phyloP scores from a whole-genome alignment of 108 stramenopile species.

The Cylindrotheca closterium region DNA sequence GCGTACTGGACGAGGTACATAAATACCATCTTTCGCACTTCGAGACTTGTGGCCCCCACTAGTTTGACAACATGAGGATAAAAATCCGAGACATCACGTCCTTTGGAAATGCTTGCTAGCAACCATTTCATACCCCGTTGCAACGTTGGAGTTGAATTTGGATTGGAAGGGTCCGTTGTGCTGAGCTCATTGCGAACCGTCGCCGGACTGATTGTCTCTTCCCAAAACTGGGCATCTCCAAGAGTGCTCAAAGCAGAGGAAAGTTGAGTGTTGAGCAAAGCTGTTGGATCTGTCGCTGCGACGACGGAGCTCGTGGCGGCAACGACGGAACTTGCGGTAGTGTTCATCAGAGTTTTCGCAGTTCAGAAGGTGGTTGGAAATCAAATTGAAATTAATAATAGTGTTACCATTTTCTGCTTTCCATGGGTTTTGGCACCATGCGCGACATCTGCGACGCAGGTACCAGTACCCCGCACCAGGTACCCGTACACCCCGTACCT shows the following conservation, averaged over 20 bases:
- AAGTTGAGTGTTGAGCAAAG: slow-evolving; percentile 49
- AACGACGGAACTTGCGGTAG: not conserved
- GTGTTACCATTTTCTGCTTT: too few species aligned
- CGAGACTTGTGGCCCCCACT: slow-evolving; percentile 86
- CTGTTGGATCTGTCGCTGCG: slow-evolving; percentile 40
- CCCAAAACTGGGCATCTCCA: slow-evolving; percentile 94
- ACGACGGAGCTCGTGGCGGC: not conserved
- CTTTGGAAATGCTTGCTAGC: slow-evolving; percentile 95
- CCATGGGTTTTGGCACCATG: too few species aligned
- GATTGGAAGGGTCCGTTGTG: slow-evolving; percentile 70
- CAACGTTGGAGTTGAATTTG: slow-evolving; percentile 70
- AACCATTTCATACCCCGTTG: slow-evolving; percentile 98
- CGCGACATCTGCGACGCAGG: too few species aligned
- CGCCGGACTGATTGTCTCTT: slow-evolving; percentile 93
- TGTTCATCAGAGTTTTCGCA: not conserved
- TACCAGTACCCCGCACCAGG: too few species aligned
- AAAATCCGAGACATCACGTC: slow-evolving; percentile 94
- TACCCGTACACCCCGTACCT: too few species aligned
- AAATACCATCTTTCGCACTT: slow-evolving; percentile 99
- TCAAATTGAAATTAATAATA: too few species aligned
- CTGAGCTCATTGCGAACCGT: slow-evolving; percentile 77
- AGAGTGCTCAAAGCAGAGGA: slow-evolving; percentile 72
- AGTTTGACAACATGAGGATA: slow-evolving; percentile 96
- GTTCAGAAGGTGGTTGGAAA: too few species aligned
- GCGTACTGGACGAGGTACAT: slow-evolving; percentile 96